Conservation (phyloP, 371 early-diverging fungal species). For the Mucor velutinosus region DNA sequence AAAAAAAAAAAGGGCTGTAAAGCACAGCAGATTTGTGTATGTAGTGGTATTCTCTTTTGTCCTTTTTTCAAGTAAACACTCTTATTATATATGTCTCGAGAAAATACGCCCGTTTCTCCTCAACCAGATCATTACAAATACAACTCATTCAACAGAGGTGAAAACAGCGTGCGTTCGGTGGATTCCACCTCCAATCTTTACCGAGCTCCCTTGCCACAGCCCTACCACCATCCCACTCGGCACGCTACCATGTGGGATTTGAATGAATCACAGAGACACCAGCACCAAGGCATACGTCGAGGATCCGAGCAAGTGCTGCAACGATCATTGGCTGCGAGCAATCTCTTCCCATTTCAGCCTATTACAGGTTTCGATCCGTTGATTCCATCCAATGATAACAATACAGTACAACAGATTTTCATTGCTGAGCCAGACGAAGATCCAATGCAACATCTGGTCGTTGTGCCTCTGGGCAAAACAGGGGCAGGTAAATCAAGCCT, state of each 20-base stretch:
- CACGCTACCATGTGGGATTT: constrained; percentile 12
- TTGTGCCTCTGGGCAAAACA: constrained; percentile 25
- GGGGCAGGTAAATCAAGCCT: constrained; percentile 54
- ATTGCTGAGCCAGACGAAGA: constrained; percentile 19
- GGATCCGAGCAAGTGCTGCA: not conserved
- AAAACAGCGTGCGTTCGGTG: not conserved
- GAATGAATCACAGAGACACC: not conserved
- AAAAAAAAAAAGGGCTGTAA: not conserved
- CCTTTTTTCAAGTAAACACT: not conserved
- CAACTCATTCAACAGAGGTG: not conserved
- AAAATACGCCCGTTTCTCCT: not conserved
- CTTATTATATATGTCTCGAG: not conserved
- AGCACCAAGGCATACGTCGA: not conserved
- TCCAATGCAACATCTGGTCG: constrained; percentile 25
- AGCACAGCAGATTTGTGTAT: not conserved
- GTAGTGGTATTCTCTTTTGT: not conserved
- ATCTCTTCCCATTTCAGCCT: constrained; percentile 20
- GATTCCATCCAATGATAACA: not conserved
- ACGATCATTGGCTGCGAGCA: not conserved
- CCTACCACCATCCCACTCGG: constrained; percentile 9
- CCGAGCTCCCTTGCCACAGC: constrained; percentile 13
- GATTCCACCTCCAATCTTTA: not conserved
- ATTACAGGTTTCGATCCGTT: constrained; percentile 9
- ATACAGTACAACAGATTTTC: constrained; percentile 5
- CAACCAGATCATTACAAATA: not conserved